Conservation (phyloP, 108 stramenopile genomes). For the Discostella stelligeroides region DNA sequence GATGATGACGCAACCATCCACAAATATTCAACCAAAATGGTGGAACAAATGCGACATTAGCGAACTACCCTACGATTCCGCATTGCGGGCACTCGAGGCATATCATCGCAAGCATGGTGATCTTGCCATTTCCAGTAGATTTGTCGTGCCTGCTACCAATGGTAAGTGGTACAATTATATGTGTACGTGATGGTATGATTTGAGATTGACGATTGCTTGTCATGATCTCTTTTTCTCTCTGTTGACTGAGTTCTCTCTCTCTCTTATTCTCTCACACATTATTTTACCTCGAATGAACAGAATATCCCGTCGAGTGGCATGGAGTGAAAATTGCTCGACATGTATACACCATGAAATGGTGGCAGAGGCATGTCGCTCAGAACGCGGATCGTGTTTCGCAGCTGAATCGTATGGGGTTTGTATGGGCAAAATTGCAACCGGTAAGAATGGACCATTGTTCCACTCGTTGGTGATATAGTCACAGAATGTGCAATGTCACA, state of each 20-base stretch:
- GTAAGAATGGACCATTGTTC: neutral
- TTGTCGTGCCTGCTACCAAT: slow-evolving; percentile 49
- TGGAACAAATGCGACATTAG: neutral
- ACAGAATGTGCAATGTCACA: too few species aligned
- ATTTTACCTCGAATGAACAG: slow-evolving; percentile 7
- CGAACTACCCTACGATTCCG: slow-evolving; percentile 58
- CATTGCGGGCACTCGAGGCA: slow-evolving; percentile 51
- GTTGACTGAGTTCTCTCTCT: neutral
- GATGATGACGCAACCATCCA: neutral
- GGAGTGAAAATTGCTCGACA: slow-evolving; percentile 61
- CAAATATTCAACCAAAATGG: neutral
- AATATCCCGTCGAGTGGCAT: slow-evolving; percentile 71
- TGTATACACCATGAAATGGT: slow-evolving; percentile 86
- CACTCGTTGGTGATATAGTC: too few species aligned
- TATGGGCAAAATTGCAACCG: slow-evolving; percentile 86
- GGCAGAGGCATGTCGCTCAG: slow-evolving; percentile 66
- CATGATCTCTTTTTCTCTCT: too few species aligned
- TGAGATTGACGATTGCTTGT: too few species aligned
- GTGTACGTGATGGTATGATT: neutral
- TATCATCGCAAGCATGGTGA: slow-evolving; percentile 62
- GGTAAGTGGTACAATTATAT: slow-evolving; percentile 15
- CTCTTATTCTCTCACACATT: too few species aligned
- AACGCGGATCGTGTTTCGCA: slow-evolving; percentile 63
- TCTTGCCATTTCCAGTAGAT: slow-evolving; percentile 66
- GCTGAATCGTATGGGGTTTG: slow-evolving; percentile 75